Evolutionary conservation across 169 alveolate genomes (phyloP), one percentile per base, ranked within the genome.

Genomic region (Plasmodium blacklocki): DNA sequence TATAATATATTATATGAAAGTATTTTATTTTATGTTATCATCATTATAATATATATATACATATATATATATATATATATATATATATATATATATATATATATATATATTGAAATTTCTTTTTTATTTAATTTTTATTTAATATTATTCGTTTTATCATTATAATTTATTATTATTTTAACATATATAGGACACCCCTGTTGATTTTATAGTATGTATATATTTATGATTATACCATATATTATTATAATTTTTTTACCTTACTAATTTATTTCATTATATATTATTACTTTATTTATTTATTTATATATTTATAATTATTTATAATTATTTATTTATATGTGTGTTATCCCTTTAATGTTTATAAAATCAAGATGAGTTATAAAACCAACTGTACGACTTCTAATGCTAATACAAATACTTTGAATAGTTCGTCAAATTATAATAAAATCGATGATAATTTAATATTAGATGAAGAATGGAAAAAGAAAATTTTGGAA

Each of bases 401-500:
- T 15, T 52, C 83, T n/a, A 86, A 86, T 66, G 86, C 52, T 15
- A 70, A 70, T 21, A 50, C 70, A 39, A 74, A 74, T 59, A 60
- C 80, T 67, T 59, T 86, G 92, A 86, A 86, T 86, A 86, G 62
- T 62, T 70, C 92, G 12, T 71, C 45, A 45, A 86, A 58, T 32
- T 26, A 60, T 71, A 86, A 67, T 56, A 86, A 86, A 86, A 59
- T 86, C 49, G 88, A 86, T 47, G 92, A 86, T 26, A 86, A 86
- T 72, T 26, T 64, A 45, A 73, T 74, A 60, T 86, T 86, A 62
- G 92, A 86, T 73, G 92, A 86, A 71, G 85, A 59, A 19, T 86
- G 92, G 92, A 86, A 86, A 56, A 86, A 86, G 47, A 86, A 56
- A 67, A 63, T 86, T 59, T 26, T 86, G 29, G 92, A 86, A 15